Conservation (phyloP, 2,329 filamentous ascomycete species). For the Fusarium floridanum region DNA sequence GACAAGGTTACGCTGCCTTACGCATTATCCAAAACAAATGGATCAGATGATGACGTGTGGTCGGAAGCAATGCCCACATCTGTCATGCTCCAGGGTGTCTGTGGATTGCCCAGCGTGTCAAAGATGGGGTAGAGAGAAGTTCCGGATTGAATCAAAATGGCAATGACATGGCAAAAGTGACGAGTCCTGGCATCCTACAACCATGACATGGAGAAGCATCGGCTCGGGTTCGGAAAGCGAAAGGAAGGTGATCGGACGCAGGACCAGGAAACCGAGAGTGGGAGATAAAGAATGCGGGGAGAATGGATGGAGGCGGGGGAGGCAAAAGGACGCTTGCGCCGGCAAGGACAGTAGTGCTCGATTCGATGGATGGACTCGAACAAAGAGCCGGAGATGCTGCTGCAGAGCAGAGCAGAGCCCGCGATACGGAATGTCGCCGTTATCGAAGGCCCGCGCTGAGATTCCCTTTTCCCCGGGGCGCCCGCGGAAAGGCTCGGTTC, state of each 20-base stretch:
- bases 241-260: not conserved
- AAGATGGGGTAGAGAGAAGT: not conserved
- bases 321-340: not conserved
- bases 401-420: not conserved
- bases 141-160: not conserved
- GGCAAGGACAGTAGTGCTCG: not conserved
- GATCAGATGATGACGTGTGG: not conserved
- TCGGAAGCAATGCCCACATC: slow-evolving; percentile 6
- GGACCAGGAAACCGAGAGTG: slow-evolving; percentile 6
- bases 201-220: slow-evolving; percentile 7
- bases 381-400: not conserved
- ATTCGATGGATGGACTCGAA: not conserved
- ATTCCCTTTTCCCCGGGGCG: slow-evolving; percentile 33
- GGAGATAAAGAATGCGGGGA: slow-evolving; percentile 25
- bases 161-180: not conserved
- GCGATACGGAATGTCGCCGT: slow-evolving; percentile 20
- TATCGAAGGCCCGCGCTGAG: slow-evolving; percentile 4
- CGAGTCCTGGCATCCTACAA: not conserved
- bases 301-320: slow-evolving; percentile 8
- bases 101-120: not conserved
- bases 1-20: not conserved
- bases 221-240: slow-evolving; percentile 21
- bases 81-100: not conserved
- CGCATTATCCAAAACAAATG: not conserved
- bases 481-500: slow-evolving; percentile 45